Evolutionary conservation across 352 stramenopile genomes (phyloP), one percentile per base, ranked within the genome.

Genomic region (Pythium vanterpoolii): DNA sequence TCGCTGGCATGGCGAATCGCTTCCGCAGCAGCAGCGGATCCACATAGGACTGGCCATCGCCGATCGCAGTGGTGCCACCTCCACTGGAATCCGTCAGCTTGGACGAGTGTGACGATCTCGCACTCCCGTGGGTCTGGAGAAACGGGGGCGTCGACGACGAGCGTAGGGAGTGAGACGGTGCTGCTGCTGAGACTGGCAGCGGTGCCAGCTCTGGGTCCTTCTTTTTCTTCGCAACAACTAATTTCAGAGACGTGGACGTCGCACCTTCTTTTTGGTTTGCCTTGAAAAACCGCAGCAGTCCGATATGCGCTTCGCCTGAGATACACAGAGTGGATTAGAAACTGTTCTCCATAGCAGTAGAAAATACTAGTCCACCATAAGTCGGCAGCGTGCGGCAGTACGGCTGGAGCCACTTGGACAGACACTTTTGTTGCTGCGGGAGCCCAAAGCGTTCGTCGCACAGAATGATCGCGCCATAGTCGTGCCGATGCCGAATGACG

Each of bases 391-490:
- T 76, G 34, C 77, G 74, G 54, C 76, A 92, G 54, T 89, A 92
- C 5, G 85, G 82, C 34, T 95, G 85, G 11, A 99, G 72, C 96
- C 96, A 99, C 63, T 98, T 98, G 44, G 93, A 98, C 7, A 99
- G 58, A 23, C 90, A 96, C 19, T 96, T 79, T 47, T 93, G 79
- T 56, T 98, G 96, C 48, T 93, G 82, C 39, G 84, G 72, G 21
- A 96, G 75, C 0, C 75, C 82, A 85, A 99, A 99, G 2, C 97
- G 89, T 66, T 98, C 93, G 69, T 99, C 98, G 26, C 97, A 78
- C 24, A 99, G 71, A 39, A 99, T 86, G 30, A 99, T 98, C 21
- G 95, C 90, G 30, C 98, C 98, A 61, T 97, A 99, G 64, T 99
- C 98, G 54, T 97, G 85, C 16, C 91, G 87, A 70, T 99, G 98